Percentiles rank a stretch among this genome's conserved stretches.
These are phyloP conservation scores for Pistacia integerrima DNA, from an alignment of 345 rosid species.

Conservation along the genomic window DNA sequence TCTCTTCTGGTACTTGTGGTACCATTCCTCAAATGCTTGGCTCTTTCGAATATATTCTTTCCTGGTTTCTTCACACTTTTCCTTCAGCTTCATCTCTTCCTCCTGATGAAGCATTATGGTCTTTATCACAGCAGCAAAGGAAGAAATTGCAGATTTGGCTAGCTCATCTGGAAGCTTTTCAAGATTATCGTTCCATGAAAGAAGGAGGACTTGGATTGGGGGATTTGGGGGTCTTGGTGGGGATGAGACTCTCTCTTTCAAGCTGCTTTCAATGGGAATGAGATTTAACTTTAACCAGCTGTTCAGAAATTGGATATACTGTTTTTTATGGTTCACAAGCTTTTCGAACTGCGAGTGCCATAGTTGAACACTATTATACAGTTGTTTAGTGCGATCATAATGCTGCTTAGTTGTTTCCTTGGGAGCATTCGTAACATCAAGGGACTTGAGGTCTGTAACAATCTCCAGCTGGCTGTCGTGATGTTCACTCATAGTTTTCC, in stretches of 20 bases:
- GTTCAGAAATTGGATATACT: conserved; percentile 65
- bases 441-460: conserved; percentile 63
- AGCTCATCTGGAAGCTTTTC: conserved; percentile 87
- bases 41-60: conserved; percentile 67
- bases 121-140: conserved; percentile 72
- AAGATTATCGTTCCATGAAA: conserved; percentile 65
- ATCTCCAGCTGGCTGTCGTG: conserved; percentile 70
- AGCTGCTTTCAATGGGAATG: conserved; percentile 72
- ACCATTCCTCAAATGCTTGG: conserved; percentile 91
- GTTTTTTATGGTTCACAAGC: conserved; percentile 74
- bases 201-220: conserved; percentile 79
- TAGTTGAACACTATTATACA: conserved; percentile 54
- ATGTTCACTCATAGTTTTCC: conserved; percentile 70
- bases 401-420: conserved; percentile 84
- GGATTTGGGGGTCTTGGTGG: conserved; percentile 76
- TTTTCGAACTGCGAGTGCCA: conserved; percentile 79
- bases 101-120: conserved; percentile 73
- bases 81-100: conserved; percentile 87
- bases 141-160: conserved; percentile 76
- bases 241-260: conserved; percentile 67
- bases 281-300: conserved; percentile 76
- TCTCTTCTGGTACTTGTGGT: conserved; percentile 67
- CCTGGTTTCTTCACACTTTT: conserved; percentile 76
- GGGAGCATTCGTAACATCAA: conserved; percentile 54
- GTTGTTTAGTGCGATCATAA: conserved; percentile 70